Base-by-base conservation (phyloP, 305 asterid species). In the Rubia occidens region DNA sequence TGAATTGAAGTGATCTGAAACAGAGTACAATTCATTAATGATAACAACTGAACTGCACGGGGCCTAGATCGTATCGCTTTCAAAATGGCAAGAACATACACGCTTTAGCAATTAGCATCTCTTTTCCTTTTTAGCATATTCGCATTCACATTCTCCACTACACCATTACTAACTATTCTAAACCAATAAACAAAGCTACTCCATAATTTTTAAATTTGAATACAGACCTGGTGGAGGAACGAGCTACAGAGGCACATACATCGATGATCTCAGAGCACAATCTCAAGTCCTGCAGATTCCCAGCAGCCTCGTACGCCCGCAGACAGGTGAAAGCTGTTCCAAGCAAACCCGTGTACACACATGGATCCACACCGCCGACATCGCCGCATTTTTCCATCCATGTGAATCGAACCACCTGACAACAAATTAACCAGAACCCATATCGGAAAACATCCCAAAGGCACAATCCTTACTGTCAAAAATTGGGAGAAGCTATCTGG, bases 281-380 rank as follows among this genome's bases (percentile, higher is more conserved):
- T 15, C 61, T 72, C 85, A 89, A 75, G 77, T 89, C 95, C 60
- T 62, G 74, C 79, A 20, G 85, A 78, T 75, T 77, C 42, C 87
- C 89, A 72, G 95, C 86, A 72, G 88, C 83, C 82, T 83, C 82
- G 51, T 84, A 88, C 24, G 89, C 84, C 71, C 90, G 77, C 78
- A 89, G 72, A 72, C 95, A 87, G 67, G 81, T 76, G 80, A 86
- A 83, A 61, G 96, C 90, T 35, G 95, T 87, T 60, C 96, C 96
- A 69, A 89, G 72, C 79, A 89, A 67, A 9, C 96, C 95, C 64
- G 92, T 76, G 68, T 77, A 86, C 68, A 83, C 84, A 6, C 84
- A 84, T 18, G 89, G 86, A 75, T 89, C 95, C 67, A 79, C 70
- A 32, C 72, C 75, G 26, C 74, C 73, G 35, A 71, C 51, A 37